Conservation (phyloP, 768 basidiomycete species). For the Amanita exitialis region DNA sequence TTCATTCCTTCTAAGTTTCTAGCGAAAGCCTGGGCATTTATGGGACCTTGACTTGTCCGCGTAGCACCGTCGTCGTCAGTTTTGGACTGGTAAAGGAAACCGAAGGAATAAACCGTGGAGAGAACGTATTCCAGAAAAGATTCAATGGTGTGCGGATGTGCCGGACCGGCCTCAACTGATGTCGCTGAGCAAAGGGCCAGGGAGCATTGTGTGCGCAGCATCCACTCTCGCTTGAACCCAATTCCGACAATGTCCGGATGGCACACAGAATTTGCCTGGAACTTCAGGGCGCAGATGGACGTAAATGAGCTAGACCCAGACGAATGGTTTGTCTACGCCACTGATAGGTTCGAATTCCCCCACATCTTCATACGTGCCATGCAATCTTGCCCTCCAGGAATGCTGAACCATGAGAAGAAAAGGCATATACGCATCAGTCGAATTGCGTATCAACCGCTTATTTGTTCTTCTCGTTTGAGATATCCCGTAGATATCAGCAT, state of each 20-base stretch:
- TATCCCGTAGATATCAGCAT: too few species aligned
- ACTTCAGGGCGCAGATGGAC: neutral
- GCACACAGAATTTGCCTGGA: neutral
- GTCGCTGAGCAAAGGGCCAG: neutral
- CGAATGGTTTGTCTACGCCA: neutral
- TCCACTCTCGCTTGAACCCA: neutral
- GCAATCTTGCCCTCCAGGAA: too few species aligned
- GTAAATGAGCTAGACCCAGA: neutral
- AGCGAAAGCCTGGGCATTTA: too few species aligned
- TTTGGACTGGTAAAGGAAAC: neutral
- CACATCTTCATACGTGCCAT: too few species aligned
- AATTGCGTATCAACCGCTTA: too few species aligned
- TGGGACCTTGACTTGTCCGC: neutral
- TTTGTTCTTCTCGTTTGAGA: too few species aligned
- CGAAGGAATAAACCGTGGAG: neutral
- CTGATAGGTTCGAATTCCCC: neutral
- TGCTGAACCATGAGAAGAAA: too few species aligned
- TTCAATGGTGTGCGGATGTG: neutral
- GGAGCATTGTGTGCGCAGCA: neutral
- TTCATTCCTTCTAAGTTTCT: neutral
- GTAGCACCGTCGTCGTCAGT: neutral
- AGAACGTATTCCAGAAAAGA: neutral
- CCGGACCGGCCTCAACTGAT: neutral
- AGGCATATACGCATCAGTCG: too few species aligned
- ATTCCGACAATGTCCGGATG: neutral